These are phyloP conservation scores for Plasmodium reichenowi DNA, from an alignment of 169 alveolate species.

Conservation along the genomic window DNA sequence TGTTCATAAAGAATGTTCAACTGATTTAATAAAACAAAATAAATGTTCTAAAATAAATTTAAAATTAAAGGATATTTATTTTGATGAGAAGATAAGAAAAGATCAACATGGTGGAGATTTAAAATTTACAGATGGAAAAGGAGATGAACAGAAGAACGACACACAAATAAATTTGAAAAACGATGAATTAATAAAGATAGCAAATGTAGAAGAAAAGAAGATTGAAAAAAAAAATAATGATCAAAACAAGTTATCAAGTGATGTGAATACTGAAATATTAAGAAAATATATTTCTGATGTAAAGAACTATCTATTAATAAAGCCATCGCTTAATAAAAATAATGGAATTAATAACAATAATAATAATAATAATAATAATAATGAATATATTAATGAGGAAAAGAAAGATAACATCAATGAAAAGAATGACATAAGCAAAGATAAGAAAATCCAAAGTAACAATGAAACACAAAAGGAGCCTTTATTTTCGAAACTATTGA, in stretches of 20 bases:
- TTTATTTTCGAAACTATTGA: neutral
- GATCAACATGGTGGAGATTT: neutral
- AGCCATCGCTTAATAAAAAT: neutral
- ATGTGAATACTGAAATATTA: constrained; percentile 1
- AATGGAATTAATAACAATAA: neutral
- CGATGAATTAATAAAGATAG: neutral
- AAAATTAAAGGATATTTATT: constrained; percentile 14
- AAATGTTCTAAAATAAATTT: constrained; percentile 32
- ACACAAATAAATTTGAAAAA: too few species aligned
- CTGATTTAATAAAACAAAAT: constrained; percentile 31
- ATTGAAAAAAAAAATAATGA: constrained; percentile 1
- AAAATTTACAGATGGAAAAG: neutral
- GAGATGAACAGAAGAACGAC: neutral
- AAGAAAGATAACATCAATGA: constrained; percentile 2
- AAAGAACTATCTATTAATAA: neutral
- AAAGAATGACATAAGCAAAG: neutral
- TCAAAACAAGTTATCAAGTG: neutral
- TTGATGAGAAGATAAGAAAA: neutral
- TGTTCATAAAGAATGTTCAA: constrained; percentile 19
- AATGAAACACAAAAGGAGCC: neutral
- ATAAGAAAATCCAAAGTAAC: neutral
- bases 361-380: constrained; percentile 7
- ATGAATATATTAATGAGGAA: constrained; percentile 4
- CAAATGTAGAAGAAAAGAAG: neutral
- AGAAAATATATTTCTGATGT: neutral